Evolutionary conservation across 148 eudicot genomes (phyloP).

Genomic region (Rhododendron molle): DNA sequence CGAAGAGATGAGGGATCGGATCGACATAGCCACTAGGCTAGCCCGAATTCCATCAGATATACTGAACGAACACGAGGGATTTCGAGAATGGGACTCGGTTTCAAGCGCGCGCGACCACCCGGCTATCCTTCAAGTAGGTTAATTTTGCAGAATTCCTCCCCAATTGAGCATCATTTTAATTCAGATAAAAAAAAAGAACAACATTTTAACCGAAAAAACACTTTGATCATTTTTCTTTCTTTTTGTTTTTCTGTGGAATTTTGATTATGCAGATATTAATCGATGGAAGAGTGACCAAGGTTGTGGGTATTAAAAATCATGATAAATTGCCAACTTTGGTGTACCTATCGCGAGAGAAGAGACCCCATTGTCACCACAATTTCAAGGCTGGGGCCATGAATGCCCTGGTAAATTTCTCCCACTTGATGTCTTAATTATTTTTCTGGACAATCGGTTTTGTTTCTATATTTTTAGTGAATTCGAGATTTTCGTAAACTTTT

Average conservation of each 20-base stretch:
- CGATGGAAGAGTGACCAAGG: conserved; percentile 4
- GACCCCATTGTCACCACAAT: conserved; percentile 11
- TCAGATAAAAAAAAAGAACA: too few relatives aligned
- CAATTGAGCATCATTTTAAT: too few relatives aligned
- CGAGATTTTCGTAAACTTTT: too few relatives aligned
- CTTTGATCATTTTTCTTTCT: not conserved
- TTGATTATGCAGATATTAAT: conserved; percentile 1
- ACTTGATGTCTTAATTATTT: not conserved
- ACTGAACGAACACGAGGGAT: conserved; percentile 14
- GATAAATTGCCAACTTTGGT: conserved; percentile 9
- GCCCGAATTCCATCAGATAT: conserved; percentile 12
- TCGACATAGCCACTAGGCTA: conserved; percentile 1
- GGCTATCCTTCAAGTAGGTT: conserved; percentile 21
- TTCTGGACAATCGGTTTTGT: too few relatives aligned
- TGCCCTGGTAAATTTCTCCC: not conserved
- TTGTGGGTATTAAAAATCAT: not conserved
- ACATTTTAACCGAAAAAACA: too few relatives aligned
- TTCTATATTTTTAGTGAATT: too few relatives aligned
- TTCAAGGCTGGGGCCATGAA: conserved; percentile 18
- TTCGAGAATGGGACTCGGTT: conserved; percentile 18
- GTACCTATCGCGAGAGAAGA: conserved; percentile 17
- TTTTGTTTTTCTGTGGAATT: not conserved
- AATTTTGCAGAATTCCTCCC: not conserved
- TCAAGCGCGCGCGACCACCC: conserved; percentile 15
- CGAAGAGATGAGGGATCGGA: conserved; percentile 19